Percentiles rank a stretch among this genome's conserved stretches.
These are phyloP conservation scores for Naganishia sp. DNA, from an alignment of 1,284 basidiomycete species.

Conservation along the genomic window DNA sequence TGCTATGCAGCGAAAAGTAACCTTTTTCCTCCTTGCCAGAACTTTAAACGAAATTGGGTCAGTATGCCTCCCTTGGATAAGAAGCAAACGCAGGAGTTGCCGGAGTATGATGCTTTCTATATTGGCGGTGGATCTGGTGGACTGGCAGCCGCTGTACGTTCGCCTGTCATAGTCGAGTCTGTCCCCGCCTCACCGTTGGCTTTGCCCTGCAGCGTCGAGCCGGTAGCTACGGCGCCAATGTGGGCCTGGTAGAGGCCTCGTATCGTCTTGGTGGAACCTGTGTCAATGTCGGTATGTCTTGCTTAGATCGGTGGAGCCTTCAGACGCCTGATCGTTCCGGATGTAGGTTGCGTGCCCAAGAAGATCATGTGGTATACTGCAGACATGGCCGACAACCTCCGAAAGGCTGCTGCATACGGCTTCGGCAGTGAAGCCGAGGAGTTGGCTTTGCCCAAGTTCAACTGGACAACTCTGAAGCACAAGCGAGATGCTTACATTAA, in stretches of 20 bases:
- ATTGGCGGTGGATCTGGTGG: conserved; percentile 55
- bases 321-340: conserved; percentile 3
- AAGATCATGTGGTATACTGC: conserved; percentile 99
- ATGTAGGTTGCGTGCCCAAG: conserved; percentile 79
- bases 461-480: conserved; percentile 88
- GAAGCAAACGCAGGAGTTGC: conserved; percentile 42
- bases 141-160: conserved; percentile 51
- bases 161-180: neutral
- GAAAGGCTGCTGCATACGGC: conserved; percentile 73
- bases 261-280: conserved; percentile 88
- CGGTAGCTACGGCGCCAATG: conserved; percentile 84
- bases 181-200: neutral
- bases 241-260: conserved; percentile 77
- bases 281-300: conserved; percentile 65
- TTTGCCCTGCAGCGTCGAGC: conserved; percentile 68
- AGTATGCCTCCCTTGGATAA: conserved; percentile 52
- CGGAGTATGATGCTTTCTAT: conserved; percentile 53
- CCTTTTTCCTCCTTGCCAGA: neutral
- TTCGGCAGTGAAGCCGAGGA: conserved; percentile 60
- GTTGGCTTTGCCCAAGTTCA: conserved; percentile 64
- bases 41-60: conserved; percentile 25
- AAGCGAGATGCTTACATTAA: conserved; percentile 95
- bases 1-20: neutral
- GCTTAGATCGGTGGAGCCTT: conserved; percentile 33
- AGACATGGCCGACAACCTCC: conserved; percentile 81